These are phyloP conservation scores for Plasmodium fragile DNA, from an alignment of 169 alveolate genomes.

Conservation along the genomic window DNA sequence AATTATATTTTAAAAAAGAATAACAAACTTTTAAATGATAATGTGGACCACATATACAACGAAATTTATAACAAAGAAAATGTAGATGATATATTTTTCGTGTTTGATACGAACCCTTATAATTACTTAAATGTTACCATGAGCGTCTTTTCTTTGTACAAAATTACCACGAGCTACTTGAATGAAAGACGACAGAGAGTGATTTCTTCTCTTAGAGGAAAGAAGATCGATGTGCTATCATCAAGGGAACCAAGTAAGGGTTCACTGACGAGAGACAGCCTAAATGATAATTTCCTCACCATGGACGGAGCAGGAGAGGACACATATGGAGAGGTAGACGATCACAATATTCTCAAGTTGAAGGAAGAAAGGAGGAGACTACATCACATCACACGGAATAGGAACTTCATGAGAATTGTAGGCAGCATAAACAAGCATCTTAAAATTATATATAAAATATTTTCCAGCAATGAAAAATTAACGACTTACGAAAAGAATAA, in stretches of 20 bases:
- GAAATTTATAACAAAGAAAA: conserved; percentile 43
- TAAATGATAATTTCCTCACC: conserved; percentile 18
- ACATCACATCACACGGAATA: conserved; percentile 12
- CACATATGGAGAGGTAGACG: conserved; percentile 5
- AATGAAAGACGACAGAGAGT: conserved; percentile 31
- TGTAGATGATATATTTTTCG: conserved; percentile 46
- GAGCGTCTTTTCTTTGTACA: conserved; percentile 70
- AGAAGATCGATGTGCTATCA: not conserved
- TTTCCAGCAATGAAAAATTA: conserved; percentile 52
- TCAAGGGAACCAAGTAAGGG: not conserved
- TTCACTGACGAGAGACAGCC: not conserved
- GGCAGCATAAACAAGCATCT: conserved; percentile 62
- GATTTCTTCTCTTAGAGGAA: not conserved
- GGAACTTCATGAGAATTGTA: conserved; percentile 48
- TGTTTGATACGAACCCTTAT: conserved; percentile 68
- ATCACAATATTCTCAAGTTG: conserved; percentile 13
- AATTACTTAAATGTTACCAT: conserved; percentile 61
- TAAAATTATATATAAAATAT: conserved; percentile 67
- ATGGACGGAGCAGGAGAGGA: not conserved
- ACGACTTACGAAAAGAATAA: conserved; percentile 46
- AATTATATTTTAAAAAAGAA: conserved; percentile 59
- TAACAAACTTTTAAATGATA: conserved; percentile 34
- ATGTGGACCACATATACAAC: conserved; percentile 41
- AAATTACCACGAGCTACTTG: conserved; percentile 29
- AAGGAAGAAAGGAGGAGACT: conserved; percentile 71